A percentile compares a stretch with the other conserved stretches of the same genome.
These are phyloP conservation scores for Plasmodium yoelii DNA, from an alignment of 169 alveolate species.

Conservation along the genomic window DNA sequence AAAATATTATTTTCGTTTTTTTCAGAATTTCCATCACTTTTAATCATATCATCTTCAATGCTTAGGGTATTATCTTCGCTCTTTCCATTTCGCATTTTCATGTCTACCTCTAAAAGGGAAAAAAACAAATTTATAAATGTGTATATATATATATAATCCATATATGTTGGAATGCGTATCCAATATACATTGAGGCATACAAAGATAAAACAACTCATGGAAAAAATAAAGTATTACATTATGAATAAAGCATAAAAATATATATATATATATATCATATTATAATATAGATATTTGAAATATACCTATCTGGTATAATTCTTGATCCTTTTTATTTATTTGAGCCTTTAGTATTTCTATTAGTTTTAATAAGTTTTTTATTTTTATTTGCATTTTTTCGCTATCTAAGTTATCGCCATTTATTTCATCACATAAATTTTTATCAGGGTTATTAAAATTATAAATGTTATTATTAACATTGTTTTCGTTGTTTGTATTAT, in stretches of 20 bases:
- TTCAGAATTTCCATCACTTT: conserved; percentile 11
- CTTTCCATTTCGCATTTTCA: conserved; percentile 25
- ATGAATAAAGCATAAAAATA: neutral
- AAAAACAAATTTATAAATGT: neutral
- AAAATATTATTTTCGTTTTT: conserved; percentile 15
- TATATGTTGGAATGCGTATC: neutral
- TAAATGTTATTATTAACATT: neutral
- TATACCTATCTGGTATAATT: conserved; percentile 54
- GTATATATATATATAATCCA: neutral
- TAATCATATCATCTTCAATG: conserved; percentile 8
- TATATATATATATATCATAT: neutral
- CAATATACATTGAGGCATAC: neutral
- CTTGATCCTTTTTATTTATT: conserved; percentile 73
- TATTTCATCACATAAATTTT: conserved; percentile 1
- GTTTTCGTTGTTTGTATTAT: neutral
- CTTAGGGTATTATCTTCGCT: conserved; percentile 5
- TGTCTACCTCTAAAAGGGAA: conserved; percentile 22
- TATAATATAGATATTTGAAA: neutral
- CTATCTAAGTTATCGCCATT: conserved; percentile 39
- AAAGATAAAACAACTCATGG: neutral
- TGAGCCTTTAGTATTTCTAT: conserved; percentile 42
- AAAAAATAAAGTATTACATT: neutral
- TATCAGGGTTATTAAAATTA: neutral
- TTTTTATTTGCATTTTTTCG: conserved; percentile 33
- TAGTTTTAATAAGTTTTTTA: conserved; percentile 32